A percentile compares a stretch with the other conserved stretches of the same genome.
Evolutionary conservation across 2,329 filamentous ascomycete species (phyloP).

Genomic region (Cytospora mali): DNA sequence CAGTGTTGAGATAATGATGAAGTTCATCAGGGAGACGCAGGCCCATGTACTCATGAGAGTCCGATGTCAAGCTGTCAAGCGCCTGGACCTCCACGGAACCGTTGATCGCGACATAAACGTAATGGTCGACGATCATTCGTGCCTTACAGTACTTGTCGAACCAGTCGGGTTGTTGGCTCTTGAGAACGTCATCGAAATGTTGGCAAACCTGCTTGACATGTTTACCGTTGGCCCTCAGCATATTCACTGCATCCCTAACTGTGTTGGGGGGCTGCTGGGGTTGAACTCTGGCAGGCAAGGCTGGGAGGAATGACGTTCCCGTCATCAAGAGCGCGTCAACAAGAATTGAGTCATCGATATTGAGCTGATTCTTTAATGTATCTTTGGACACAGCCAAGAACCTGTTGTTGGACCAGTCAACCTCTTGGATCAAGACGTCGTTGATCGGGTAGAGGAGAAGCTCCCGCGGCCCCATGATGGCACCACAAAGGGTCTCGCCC

Average conservation of each 20-base stretch:
- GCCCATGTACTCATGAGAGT: slow-evolving; percentile 90
- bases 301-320: slow-evolving; percentile 77
- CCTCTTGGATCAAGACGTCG: slow-evolving; percentile 67
- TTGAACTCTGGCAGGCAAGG: slow-evolving; percentile 67
- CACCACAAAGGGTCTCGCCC: slow-evolving; percentile 66
- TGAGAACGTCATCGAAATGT: slow-evolving; percentile 77
- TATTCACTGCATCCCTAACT: slow-evolving; percentile 75
- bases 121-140: slow-evolving; percentile 83
- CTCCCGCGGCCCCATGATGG: slow-evolving; percentile 82
- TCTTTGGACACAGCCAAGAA: slow-evolving; percentile 68
- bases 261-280: slow-evolving; percentile 57
- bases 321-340: slow-evolving; percentile 82
- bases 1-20: slow-evolving; percentile 85
- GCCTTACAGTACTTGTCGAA: slow-evolving; percentile 85
- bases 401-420: slow-evolving; percentile 69
- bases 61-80: slow-evolving; percentile 71
- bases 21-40: slow-evolving; percentile 87
- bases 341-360: slow-evolving; percentile 71
- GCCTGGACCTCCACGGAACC: slow-evolving; percentile 78
- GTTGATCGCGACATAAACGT: slow-evolving; percentile 76
- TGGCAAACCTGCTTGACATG: slow-evolving; percentile 73
- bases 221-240: slow-evolving; percentile 72
- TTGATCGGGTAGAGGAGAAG: slow-evolving; percentile 83
- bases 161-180: slow-evolving; percentile 73
- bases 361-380: slow-evolving; percentile 68